These are phyloP conservation scores for Paraurostyla sp. DNA, from an alignment of 73 alveolate genomes.

Conservation along the genomic window DNA sequence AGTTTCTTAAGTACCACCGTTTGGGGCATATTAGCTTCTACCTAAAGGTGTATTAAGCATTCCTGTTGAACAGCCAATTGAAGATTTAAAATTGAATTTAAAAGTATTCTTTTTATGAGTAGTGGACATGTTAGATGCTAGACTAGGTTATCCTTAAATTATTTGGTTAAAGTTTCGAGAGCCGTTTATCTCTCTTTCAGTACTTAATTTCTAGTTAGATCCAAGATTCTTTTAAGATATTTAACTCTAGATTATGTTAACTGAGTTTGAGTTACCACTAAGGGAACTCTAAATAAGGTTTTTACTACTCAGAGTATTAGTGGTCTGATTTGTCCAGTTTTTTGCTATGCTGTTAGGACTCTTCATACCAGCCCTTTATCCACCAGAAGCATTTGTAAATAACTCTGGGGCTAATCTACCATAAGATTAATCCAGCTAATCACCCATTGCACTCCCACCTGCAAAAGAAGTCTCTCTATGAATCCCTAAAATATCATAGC, in stretches of 20 bases:
- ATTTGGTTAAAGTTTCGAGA: not conserved
- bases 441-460: not conserved
- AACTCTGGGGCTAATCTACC: constrained; percentile 24
- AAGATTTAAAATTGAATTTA: constrained; percentile 7
- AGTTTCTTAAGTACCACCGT: too few species aligned
- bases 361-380: not conserved
- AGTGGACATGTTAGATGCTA: not conserved
- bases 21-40: not conserved
- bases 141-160: not conserved
- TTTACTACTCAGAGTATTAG: not conserved
- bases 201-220: not conserved
- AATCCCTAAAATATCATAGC: constrained; percentile 21
- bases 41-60: constrained; percentile 5
- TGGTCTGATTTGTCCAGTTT: constrained; percentile 27
- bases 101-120: not conserved
- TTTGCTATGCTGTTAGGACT: constrained; percentile 18
- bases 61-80: not conserved
- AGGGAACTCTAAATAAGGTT: not conserved
- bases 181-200: not conserved
- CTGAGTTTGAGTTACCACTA: constrained; percentile 20
- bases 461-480: not conserved
- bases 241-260: not conserved
- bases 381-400: not conserved
- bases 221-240: not conserved
- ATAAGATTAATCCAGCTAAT: constrained; percentile 29